These are phyloP conservation scores for Meira miltonrushii DNA, from an alignment of 1,284 basidiomycete genomes.

Conservation along the genomic window DNA sequence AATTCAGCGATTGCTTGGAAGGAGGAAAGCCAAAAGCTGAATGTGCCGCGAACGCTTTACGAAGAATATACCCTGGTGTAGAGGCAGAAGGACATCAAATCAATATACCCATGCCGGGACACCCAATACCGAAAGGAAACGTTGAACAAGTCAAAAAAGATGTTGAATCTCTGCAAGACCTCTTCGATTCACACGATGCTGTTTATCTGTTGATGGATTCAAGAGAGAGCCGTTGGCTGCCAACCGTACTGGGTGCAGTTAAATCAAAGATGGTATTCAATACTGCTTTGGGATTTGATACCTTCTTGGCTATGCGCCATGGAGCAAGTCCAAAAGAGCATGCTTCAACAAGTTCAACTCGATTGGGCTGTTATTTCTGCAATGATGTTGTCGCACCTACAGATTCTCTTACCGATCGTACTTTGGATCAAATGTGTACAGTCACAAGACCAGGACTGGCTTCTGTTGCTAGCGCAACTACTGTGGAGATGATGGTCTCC, in stretches of 20 bases:
- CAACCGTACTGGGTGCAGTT: slow-evolving; percentile 76
- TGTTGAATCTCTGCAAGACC: slow-evolving; percentile 66
- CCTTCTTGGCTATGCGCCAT: slow-evolving; percentile 93
- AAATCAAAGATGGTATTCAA: slow-evolving; percentile 86
- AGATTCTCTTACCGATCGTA: slow-evolving; percentile 89
- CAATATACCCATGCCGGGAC: slow-evolving; percentile 93
- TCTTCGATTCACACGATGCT: slow-evolving; percentile 79
- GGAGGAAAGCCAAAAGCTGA: slow-evolving; percentile 90
- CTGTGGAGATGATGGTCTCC: slow-evolving; percentile 85
- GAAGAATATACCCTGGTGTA: slow-evolving; percentile 84
- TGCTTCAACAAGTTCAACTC: slow-evolving; percentile 25
- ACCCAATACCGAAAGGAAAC: slow-evolving; percentile 64
- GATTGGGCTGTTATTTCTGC: slow-evolving; percentile 86
- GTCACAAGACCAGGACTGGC: slow-evolving; percentile 95
- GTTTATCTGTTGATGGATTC: slow-evolving; percentile 97
- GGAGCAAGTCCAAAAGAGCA: slow-evolving; percentile 60
- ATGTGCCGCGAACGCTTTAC: slow-evolving; percentile 79
- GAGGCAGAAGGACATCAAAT: slow-evolving; percentile 70
- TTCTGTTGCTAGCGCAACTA: slow-evolving; percentile 80
- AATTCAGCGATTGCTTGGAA: slow-evolving; percentile 86
- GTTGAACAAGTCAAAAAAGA: slow-evolving; percentile 64
- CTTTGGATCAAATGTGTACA: slow-evolving; percentile 98
- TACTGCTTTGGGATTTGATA: slow-evolving; percentile 91
- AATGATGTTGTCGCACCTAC: slow-evolving; percentile 95
- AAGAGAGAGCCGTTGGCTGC: slow-evolving; percentile 89